These are phyloP conservation scores for Penicillium sp. DNA, from an alignment of 2,329 filamentous ascomycete genomes.

Conservation along the genomic window DNA sequence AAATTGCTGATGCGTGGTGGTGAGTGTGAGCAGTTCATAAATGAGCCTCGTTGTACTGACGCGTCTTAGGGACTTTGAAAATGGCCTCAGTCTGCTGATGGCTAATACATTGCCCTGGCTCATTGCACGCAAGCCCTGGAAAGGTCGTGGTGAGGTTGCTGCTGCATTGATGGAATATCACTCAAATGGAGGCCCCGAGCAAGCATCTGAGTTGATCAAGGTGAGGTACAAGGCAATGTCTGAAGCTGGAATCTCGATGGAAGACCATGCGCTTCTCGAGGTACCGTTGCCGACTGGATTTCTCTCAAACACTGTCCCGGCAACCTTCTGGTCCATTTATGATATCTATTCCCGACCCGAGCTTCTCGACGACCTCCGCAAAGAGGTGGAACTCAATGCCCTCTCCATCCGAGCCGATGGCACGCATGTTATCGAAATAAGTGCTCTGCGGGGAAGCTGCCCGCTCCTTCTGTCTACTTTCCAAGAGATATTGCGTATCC, in stretches of 20 bases:
- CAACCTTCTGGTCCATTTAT: conserved; percentile 45
- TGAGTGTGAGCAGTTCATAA: not conserved
- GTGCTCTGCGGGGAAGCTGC: conserved; percentile 32
- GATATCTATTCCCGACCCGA: conserved; percentile 41
- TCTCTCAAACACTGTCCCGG: conserved; percentile 42
- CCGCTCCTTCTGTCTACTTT: conserved; percentile 35
- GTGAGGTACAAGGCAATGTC: conserved; percentile 13
- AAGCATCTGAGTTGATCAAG: conserved; percentile 27
- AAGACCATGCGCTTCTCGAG: conserved; percentile 28
- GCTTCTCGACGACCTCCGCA: conserved; percentile 38
- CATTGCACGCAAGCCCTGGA: conserved; percentile 36
- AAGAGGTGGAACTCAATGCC: conserved; percentile 35
- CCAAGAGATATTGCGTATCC: conserved; percentile 36
- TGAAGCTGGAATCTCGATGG: conserved; percentile 12
- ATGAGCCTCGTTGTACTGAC: not conserved
- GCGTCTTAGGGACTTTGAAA: conserved; percentile 37
- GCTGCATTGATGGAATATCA: conserved; percentile 41
- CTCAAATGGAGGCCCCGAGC: conserved; percentile 33
- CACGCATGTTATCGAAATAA: conserved; percentile 28
- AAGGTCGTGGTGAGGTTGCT: conserved; percentile 33
- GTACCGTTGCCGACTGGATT: conserved; percentile 30
- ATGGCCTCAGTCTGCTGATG: conserved; percentile 28
- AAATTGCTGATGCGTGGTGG: conserved; percentile 23
- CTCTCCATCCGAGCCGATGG: conserved; percentile 18
- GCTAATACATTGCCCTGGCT: conserved; percentile 33